Evolutionary conservation across 2,329 filamentous ascomycete genomes (phyloP), one percentile per base, ranked within the genome.

Genomic region (Hymenoscyphus fructigenus): DNA sequence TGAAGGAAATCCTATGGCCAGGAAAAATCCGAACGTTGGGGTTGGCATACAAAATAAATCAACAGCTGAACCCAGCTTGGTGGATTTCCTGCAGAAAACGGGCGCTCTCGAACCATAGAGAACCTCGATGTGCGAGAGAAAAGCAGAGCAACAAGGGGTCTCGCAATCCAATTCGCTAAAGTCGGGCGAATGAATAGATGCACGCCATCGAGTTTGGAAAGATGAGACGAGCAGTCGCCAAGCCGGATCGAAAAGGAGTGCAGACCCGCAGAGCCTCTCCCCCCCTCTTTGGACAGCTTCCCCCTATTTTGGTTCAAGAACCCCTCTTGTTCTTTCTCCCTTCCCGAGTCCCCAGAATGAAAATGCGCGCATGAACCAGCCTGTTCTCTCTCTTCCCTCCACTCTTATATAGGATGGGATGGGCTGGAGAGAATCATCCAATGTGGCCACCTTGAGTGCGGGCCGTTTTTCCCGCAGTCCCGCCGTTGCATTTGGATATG

Each of bases 381-480:
- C 26, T 57, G 55, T n/a, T 47, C 23, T 36, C 34, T 47, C 23
- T 36, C 34, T 6, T 15, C 34, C 47, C 57, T 36, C 57, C 17
- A 41, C 28, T 26, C 53, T 65, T 26, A 41, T 7, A 23, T 29
- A 60, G 4, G 34, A 38, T 57, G 29, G 29, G 50, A 29, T 56
- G 47, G 62, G 32, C 57, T 32, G 26, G 28, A 26, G 34, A 47
- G 57, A 36, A 9, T n/a, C 59, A n/a, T 32, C 4, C 38, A 59
- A 61, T 61, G 41, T 15, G 34, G 29, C 23, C 53, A 47, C 58
- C 26, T 65, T 64, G 29, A 32, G 59, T 65, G 63, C 68, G 65
- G 68, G 60, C 67, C 68, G 68, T 64, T 67, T 65, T 41, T 67
- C 62, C 67, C 67, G 65, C 62, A 20, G 55, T 63, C 59, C 55